Percentiles rank a stretch among this genome's conserved stretches.
phyloP scores from a whole-genome alignment of 495 filamentous ascomycete genomes.

The Talaromyces proteolyticus region DNA sequence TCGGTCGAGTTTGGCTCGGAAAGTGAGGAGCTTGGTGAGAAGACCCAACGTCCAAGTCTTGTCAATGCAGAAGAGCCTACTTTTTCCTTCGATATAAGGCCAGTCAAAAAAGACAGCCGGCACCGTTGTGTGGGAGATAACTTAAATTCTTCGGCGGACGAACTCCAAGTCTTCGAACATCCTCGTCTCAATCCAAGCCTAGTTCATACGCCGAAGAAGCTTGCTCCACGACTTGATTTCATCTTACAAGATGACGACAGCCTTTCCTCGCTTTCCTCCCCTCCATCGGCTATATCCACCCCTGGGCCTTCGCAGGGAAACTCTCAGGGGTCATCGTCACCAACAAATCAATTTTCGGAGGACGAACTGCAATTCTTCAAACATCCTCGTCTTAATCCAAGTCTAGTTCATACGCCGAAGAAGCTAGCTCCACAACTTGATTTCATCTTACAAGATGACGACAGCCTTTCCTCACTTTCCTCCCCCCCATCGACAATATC shows the following conservation, averaged over 20 bases:
- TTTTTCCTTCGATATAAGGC: background rate
- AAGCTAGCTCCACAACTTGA: background rate
- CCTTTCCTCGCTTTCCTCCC: slow-evolving; percentile 41
- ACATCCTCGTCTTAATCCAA: too few species aligned
- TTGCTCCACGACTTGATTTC: background rate
- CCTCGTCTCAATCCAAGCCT: background rate
- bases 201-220: background rate
- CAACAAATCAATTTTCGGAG: background rate
- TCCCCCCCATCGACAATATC: slow-evolving; percentile 29
- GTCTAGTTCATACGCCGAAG: too few species aligned
- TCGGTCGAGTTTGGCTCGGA: background rate
- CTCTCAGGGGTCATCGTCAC: background rate
- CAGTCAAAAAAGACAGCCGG: background rate
- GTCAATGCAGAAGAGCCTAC: background rate
- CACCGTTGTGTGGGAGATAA: background rate
- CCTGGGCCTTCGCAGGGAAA: background rate
- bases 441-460: background rate
- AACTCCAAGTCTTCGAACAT: background rate
- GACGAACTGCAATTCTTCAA: background rate
- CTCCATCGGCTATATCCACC: slow-evolving; percentile 20
- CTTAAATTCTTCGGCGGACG: background rate
- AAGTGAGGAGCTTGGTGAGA: background rate
- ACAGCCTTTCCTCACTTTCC: slow-evolving; percentile 36
- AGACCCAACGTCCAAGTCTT: background rate
- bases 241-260: slow-evolving; percentile 6